A percentile compares a stretch with the other conserved stretches of the same genome.
phyloP scores from a whole-genome alignment of 1,284 basidiomycete genomes.

The Erythrobasidium hasegawianum region DNA sequence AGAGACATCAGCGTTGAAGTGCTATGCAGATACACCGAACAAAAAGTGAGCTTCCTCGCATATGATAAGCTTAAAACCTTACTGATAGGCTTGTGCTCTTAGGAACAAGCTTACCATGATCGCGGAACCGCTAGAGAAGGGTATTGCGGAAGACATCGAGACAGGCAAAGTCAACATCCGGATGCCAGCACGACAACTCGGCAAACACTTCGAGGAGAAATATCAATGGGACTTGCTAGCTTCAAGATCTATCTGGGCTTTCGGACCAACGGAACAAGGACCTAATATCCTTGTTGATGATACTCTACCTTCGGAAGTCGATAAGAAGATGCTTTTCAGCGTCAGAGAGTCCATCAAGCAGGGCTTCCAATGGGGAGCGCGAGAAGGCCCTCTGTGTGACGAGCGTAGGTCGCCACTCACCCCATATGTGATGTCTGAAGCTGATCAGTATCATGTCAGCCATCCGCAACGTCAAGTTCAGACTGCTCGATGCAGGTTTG shows the following conservation, averaged over 20 bases:
- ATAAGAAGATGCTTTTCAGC: slow-evolving; percentile 83
- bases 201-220: slow-evolving; percentile 88
- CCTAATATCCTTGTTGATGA: slow-evolving; percentile 94
- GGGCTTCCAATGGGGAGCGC: slow-evolving; percentile 98
- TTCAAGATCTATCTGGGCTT: slow-evolving; percentile 98
- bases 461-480: slow-evolving; percentile 97
- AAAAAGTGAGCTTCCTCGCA: slow-evolving; percentile 91
- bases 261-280: slow-evolving; percentile 92
- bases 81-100: slow-evolving; percentile 13
- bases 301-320: slow-evolving; percentile 90
- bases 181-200: slow-evolving; percentile 87
- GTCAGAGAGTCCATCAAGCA: slow-evolving; percentile 96
- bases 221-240: slow-evolving; percentile 98
- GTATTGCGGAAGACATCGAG: slow-evolving; percentile 91
- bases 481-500: slow-evolving; percentile 83
- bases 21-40: slow-evolving; percentile 97
- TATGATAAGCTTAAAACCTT: too few species aligned
- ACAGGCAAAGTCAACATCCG: slow-evolving; percentile 83
- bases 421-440: background rate
- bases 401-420: slow-evolving; percentile 72
- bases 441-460: slow-evolving; percentile 57
- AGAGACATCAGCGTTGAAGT: slow-evolving; percentile 95
- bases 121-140: slow-evolving; percentile 87
- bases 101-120: slow-evolving; percentile 98
- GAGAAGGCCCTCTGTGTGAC: slow-evolving; percentile 95